Percentiles rank a stretch among this genome's conserved stretches.
These are phyloP conservation scores for Dioscorea cayenensis DNA, from an alignment of 116 monocot genomes.

Conservation along the genomic window DNA sequence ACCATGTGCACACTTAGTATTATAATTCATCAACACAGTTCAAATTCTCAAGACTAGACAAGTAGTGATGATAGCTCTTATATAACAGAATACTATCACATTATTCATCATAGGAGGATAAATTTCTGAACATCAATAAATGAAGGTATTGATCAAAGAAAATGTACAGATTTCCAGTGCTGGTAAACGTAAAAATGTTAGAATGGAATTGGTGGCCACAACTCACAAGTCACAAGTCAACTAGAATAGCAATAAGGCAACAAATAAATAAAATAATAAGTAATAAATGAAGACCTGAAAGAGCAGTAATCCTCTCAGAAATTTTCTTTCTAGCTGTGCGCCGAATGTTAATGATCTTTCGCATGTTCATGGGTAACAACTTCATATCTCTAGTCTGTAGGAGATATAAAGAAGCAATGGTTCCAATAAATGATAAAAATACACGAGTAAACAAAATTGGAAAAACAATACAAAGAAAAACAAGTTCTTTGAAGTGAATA, in stretches of 20 bases:
- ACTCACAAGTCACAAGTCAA: not conserved
- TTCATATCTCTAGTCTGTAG: constrained; percentile 71
- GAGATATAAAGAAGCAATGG: not conserved
- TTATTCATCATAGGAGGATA: no score
- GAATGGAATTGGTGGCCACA: no score
- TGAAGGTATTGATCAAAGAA: no score
- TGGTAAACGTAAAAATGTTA: no score
- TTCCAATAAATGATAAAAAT: not conserved
- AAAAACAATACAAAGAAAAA: not conserved
- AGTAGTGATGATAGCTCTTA: no score
- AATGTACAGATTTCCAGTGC: no score
- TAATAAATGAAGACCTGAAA: constrained; percentile 38
- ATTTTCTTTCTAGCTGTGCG: constrained; percentile 63
- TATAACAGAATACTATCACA: no score
- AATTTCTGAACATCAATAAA: no score
- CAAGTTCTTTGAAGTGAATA: not conserved
- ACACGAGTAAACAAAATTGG: not conserved
- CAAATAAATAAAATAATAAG: constrained; percentile 2
- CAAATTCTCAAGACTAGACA: no score
- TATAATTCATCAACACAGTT: no score
- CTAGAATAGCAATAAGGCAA: not conserved
- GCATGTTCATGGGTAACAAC: constrained; percentile 38
- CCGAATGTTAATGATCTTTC: constrained; percentile 32
- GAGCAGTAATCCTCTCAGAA: constrained; percentile 59
- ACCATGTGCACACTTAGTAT: no score